Percentiles rank a stretch among this genome's conserved stretches.
These are phyloP conservation scores for Colletotrichum sp. DNA, from an alignment of 2,329 filamentous ascomycete genomes.

Conservation along the genomic window DNA sequence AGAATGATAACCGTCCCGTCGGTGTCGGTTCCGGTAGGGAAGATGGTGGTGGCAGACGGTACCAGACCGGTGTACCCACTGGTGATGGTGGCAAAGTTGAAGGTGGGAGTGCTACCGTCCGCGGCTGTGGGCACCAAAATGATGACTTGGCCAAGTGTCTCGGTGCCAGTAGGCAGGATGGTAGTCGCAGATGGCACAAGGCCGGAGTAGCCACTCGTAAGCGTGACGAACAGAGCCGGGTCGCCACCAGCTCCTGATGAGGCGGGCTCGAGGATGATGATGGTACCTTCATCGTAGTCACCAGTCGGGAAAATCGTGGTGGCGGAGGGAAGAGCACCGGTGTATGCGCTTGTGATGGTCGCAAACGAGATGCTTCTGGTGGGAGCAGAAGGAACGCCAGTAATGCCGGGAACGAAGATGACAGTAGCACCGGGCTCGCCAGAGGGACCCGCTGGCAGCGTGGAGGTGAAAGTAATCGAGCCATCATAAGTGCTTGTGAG, in stretches of 20 bases:
- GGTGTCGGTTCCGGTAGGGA: neutral
- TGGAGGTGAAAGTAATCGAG: neutral
- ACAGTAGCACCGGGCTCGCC: neutral
- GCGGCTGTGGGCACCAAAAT: neutral
- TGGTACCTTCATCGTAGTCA: neutral
- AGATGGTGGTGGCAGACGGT: neutral
- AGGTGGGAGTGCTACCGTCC: neutral
- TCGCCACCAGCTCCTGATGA: neutral
- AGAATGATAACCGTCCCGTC: neutral
- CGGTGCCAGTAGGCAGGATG: neutral
- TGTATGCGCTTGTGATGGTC: neutral
- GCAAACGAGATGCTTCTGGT: conserved; percentile 2
- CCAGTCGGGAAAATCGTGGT: neutral
- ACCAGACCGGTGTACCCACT: neutral
- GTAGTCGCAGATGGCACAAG: neutral
- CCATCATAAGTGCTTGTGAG: conserved; percentile 4
- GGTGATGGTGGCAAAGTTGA: neutral
- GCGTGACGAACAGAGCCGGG: neutral
- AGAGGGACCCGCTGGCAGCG: neutral
- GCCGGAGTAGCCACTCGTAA: neutral
- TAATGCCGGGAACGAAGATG: neutral
- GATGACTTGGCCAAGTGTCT: neutral
- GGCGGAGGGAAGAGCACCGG: neutral
- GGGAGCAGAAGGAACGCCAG: neutral
- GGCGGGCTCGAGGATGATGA: neutral